A percentile compares a stretch with the other conserved stretches of the same genome.
phyloP scores from a whole-genome alignment of 2,329 filamentous ascomycete genomes.

The Albifimbria verrucaria region DNA sequence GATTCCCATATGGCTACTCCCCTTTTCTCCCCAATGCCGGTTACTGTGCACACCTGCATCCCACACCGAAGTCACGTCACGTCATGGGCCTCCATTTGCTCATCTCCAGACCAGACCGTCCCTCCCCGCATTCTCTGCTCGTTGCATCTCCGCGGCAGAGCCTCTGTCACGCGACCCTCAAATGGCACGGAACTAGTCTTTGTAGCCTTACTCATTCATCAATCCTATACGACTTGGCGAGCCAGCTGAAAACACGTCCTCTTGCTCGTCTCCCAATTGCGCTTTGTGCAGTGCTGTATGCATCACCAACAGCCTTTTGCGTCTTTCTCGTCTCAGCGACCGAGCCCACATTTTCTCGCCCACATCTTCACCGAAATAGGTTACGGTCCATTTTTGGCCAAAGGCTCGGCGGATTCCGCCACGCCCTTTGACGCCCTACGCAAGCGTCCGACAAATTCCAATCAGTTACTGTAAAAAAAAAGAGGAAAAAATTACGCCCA shows the following conservation, averaged over 20 bases:
- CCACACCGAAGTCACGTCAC: not conserved
- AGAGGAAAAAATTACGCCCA: too few species aligned
- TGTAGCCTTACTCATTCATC: not conserved
- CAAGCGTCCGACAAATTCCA: not conserved
- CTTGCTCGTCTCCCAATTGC: too few species aligned
- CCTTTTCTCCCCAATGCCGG: not conserved
- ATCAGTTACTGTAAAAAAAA: not conserved
- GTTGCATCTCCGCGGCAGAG: not conserved
- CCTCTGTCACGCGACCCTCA: not conserved
- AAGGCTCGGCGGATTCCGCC: not conserved
- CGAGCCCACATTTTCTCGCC: not conserved
- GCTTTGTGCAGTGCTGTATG: too few species aligned
- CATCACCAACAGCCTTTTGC: too few species aligned
- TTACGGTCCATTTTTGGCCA: not conserved
- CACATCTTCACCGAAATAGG: not conserved
- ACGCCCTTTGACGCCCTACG: not conserved
- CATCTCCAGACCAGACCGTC: not conserved
- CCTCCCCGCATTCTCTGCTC: not conserved
- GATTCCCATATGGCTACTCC: not conserved
- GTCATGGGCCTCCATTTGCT: not conserved
- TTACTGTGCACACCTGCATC: not conserved
- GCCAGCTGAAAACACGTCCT: too few species aligned
- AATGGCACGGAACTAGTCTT: not conserved
- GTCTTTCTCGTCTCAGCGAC: not conserved
- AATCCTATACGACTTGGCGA: not conserved